These are phyloP conservation scores for Huiozyma naganishii DNA, from an alignment of 805 yeast species.

Conservation along the genomic window DNA sequence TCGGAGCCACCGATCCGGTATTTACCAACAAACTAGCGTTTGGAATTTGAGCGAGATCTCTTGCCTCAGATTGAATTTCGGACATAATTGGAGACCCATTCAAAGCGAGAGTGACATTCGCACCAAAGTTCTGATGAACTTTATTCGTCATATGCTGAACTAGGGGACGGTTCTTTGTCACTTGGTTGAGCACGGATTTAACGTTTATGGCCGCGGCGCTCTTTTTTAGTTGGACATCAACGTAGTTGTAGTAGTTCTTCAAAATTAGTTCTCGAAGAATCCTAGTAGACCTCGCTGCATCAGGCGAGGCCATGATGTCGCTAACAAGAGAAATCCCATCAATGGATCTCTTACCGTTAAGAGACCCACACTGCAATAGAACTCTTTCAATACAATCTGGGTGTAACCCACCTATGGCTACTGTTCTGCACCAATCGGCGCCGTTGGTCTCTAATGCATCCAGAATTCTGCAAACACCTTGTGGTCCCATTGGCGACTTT, in stretches of 20 bases:
- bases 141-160: conserved; percentile 82
- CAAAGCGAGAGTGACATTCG: conserved; percentile 72
- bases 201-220: background rate
- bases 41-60: conserved; percentile 49
- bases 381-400: conserved; percentile 50
- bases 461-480: conserved; percentile 49
- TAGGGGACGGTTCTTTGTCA: conserved; percentile 38
- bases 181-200: conserved; percentile 16
- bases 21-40: conserved; percentile 52
- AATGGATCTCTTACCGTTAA: conserved; percentile 35
- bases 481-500: conserved; percentile 54
- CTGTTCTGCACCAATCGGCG: conserved; percentile 40
- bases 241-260: conserved; percentile 7
- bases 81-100: conserved; percentile 90
- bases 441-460: conserved; percentile 32
- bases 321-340: conserved; percentile 91
- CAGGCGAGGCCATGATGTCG: conserved; percentile 57
- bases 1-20: conserved; percentile 57
- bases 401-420: conserved; percentile 74
- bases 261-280: conserved; percentile 24
- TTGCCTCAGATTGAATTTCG: conserved; percentile 56
- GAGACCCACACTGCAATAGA: conserved; percentile 35
- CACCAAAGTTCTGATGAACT: conserved; percentile 83
- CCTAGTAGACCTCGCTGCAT: conserved; percentile 43
- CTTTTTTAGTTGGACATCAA: conserved; percentile 4